Evolutionary conservation across 331 rosid species (phyloP), one percentile per base, ranked within the genome.

Genomic region (Acacia concinna): DNA sequence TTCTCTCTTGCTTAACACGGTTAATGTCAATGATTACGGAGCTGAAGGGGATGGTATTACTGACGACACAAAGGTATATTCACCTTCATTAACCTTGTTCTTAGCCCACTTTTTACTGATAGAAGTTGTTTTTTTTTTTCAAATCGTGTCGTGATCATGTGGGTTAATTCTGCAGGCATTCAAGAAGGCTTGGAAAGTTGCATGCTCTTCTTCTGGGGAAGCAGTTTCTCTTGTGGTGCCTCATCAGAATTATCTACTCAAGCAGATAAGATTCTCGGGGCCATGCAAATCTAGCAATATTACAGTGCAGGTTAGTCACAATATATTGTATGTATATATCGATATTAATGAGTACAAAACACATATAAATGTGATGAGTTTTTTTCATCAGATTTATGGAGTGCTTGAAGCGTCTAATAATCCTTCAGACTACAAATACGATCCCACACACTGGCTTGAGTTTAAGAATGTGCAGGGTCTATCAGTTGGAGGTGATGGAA

Each of bases 231-330:
- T 93, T 25, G 68, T 78, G 82, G 87, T 85, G 52, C 97, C 97
- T 28, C 8, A 78, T 69, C 79, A 74, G 27, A 87, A 37, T 41
- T 93, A 85, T 85, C 77, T 73, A 15, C 89, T 93, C 31, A 89
- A 78, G 87, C 97, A 90, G 52, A 84, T 84, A 31, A 84, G 68
- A 81, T 91, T 93, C 88, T 76, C 87, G 20, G 97, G 97, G 66
- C 97, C 97, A 62, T 91, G 97, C 85, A 79, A 81, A 84, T 87
- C 94, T 52, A 40, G 59, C 74, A 20, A 18, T 18, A 71, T 89
- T 4, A 43, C 73, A 31, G 41, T 93, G 6, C 86, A 88, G 89
- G 97, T 52, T 30, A 66, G 77, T 80, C 30, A 20, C 28, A 3
- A 65, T 25, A 65, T 25, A 4, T 56, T 46, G 8, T 1, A 15